A percentile compares a stretch with the other conserved stretches of the same genome.
Conservation (phyloP, 305 asterid genomes). For the Stenogyne calaminthoides region DNA sequence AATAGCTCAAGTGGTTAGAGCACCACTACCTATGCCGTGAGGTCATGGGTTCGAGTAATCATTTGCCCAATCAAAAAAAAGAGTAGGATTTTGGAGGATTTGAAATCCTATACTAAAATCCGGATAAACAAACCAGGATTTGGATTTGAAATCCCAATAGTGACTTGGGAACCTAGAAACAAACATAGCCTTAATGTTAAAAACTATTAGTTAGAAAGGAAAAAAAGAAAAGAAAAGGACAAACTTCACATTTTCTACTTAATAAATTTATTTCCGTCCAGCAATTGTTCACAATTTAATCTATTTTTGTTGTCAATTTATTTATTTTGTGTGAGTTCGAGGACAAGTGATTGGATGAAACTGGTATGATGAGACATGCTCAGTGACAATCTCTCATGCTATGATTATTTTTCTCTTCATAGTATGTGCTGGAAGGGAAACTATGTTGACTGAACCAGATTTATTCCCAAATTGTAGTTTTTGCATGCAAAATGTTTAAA, state of each 20-base stretch:
- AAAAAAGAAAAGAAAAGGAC: neutral
- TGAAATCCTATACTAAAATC: no score
- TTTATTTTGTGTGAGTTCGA: constrained; percentile 6
- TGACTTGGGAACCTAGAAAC: no score
- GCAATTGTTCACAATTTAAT: neutral
- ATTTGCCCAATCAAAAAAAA: no score
- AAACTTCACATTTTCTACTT: neutral
- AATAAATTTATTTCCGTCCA: neutral
- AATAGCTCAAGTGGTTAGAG: no score
- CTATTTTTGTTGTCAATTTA: neutral
- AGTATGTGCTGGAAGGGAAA: neutral
- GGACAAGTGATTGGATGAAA: constrained; percentile 18
- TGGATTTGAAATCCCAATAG: no score
- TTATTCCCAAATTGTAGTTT: neutral
- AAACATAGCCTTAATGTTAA: neutral
- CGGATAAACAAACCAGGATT: no score
- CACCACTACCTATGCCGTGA: no score
- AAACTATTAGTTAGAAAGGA: neutral
- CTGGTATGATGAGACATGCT: neutral
- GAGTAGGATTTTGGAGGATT: no score
- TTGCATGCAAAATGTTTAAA: neutral
- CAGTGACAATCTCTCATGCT: neutral
- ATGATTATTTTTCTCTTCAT: no score
- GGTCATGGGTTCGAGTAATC: no score
- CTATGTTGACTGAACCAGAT: neutral